Conservation (phyloP, 2,329 filamentous ascomycete species). For the Huntiella omanensis region DNA sequence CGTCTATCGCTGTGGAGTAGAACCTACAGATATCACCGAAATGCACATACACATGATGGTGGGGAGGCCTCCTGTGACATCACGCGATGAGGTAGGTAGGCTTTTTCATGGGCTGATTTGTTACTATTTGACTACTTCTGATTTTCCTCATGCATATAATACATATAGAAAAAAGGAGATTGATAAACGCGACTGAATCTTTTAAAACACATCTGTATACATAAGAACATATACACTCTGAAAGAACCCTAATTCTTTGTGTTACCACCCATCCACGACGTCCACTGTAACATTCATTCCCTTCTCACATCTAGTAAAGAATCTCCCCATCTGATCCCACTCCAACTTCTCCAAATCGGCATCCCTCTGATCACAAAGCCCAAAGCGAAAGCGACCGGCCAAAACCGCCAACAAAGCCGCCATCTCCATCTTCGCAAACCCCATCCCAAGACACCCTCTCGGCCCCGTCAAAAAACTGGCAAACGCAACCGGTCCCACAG, state of each 20-base stretch:
- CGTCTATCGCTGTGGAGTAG: too few species aligned
- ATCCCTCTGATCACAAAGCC: slow-evolving; percentile 36
- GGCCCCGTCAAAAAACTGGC: slow-evolving; percentile 77
- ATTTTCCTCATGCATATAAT: neutral
- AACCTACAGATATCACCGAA: too few species aligned
- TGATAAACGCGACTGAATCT: neutral
- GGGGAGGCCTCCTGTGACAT: too few species aligned
- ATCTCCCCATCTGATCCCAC: slow-evolving; percentile 45
- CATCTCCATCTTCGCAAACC: slow-evolving; percentile 70
- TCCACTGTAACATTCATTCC: slow-evolving; percentile 53
- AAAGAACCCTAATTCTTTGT: neutral
- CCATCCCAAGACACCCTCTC: slow-evolving; percentile 64
- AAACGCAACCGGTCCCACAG: slow-evolving; percentile 56
- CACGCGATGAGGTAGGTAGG: too few species aligned
- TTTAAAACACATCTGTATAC: neutral
- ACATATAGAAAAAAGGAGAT: neutral
- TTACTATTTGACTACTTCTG: neutral
- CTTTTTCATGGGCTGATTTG: neutral
- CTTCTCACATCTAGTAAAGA: slow-evolving; percentile 54
- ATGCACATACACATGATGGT: too few species aligned
- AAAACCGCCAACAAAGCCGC: slow-evolving; percentile 62
- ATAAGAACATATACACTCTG: neutral
- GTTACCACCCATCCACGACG: slow-evolving; percentile 46
- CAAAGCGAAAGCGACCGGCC: slow-evolving; percentile 56
- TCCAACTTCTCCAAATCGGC: slow-evolving; percentile 34